A percentile compares a stretch with the other conserved stretches of the same genome.
phyloP scores from a whole-genome alignment of 1,284 basidiomycete genomes.

The Moesziomyces parantarcticus region DNA sequence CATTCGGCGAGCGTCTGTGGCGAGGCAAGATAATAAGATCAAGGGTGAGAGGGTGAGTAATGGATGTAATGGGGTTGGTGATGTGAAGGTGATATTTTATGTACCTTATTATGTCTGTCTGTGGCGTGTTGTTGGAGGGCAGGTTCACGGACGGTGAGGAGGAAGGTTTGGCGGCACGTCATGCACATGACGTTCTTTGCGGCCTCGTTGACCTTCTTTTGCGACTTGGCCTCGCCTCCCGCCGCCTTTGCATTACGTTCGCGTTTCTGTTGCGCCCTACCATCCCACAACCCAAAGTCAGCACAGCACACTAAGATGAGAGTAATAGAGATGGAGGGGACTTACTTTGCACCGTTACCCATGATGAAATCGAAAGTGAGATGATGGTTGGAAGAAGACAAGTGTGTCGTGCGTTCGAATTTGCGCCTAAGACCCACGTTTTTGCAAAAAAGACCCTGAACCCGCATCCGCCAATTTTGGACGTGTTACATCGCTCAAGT shows the following conservation, averaged over 20 bases:
- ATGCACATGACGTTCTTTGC: constrained; percentile 70
- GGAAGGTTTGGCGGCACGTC: constrained; percentile 71
- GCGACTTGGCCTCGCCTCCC: constrained; percentile 57
- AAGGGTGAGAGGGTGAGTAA: neutral
- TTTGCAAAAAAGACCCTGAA: constrained; percentile 15
- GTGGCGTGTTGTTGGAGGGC: constrained; percentile 60
- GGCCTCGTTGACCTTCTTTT: constrained; percentile 68
- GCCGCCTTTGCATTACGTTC: constrained; percentile 64
- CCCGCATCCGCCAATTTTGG: no score
- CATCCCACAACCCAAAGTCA: neutral
- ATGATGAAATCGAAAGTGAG: constrained; percentile 16
- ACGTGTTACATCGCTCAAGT: no score
- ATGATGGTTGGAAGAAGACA: neutral
- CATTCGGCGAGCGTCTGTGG: constrained; percentile 44
- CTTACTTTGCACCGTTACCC: constrained; percentile 62
- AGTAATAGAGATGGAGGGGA: neutral
- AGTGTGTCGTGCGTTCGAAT: neutral
- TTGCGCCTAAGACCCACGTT: no score
- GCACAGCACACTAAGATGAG: neutral
- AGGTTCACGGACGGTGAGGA: constrained; percentile 70
- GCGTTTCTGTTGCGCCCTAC: constrained; percentile 65
- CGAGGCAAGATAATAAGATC: neutral
- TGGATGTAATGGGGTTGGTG: no score
- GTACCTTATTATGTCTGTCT: constrained; percentile 60
- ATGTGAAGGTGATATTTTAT: no score